Evolutionary conservation across 2,329 filamentous ascomycete genomes (phyloP), one percentile per base, ranked within the genome.

Genomic region (Achaetomium macrosporum): DNA sequence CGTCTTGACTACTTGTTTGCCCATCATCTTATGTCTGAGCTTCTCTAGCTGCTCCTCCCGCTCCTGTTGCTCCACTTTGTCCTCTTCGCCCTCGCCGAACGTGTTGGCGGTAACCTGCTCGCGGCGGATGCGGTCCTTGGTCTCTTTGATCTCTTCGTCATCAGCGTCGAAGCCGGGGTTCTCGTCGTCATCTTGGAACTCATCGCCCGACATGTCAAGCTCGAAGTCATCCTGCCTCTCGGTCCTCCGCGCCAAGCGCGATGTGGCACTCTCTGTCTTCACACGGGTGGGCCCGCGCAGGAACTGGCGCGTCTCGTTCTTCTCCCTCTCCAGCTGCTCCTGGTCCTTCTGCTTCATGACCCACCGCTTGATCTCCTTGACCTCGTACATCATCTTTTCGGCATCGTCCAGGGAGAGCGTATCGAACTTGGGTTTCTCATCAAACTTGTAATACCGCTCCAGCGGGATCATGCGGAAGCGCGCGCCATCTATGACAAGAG

Each of bases 371-470:
- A 87, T 81, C 54, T 85, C 85, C 44, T 83, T 78, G 67, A 90
- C 90, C 68, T 88, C 87, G 54, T 79, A 83, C 85, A 95, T 90
- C 52, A 84, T 77, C 51, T 85, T 85, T 67, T 97, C 91, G 0
- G 88, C 89, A 66, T 96, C 85, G 57, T 96, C 91, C 11, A 91
- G 83, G 0, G 83, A 85, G 68, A 91, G 81, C 0, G 83, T 79
- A 65, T 86, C 84, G 65, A 93, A 92, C 11, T 85, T 81, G 51
- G 89, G 87, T 66, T 92, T 92, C 41, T 85, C 78, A 4, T 81
- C 84, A 66, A 96, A 95, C 51, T 83, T 87, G 72, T 99, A 99
- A 85, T 88, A 96, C 65, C 96, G 96, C 70, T 99, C 92, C 16
- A 97, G 72, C 0, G 95, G 95, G 2, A 96, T 78, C 83, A 97